phyloP scores from a whole-genome alignment of 108 stramenopile genomes.

The Parmales sp. region DNA sequence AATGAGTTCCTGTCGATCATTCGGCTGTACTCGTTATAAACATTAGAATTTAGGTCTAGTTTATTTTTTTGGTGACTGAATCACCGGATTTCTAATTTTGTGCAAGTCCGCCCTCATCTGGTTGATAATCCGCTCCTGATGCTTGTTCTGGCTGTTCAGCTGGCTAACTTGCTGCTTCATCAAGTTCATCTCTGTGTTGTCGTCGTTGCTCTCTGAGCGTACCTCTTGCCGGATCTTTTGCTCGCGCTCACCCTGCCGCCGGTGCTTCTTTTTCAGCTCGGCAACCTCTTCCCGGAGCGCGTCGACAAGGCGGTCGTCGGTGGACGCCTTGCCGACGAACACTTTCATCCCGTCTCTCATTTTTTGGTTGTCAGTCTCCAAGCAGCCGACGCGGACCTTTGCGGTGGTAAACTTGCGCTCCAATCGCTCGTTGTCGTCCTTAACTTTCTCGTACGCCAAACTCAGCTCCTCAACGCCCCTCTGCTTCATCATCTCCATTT shows the following conservation, averaged over 20 bases:
- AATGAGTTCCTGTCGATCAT: conserved; percentile 80
- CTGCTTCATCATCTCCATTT: conserved; percentile 10
- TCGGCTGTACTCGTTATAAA: no score
- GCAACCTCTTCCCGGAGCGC: neutral
- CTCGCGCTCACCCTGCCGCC: neutral
- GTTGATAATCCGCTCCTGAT: conserved; percentile 8
- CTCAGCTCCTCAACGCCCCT: conserved; percentile 1
- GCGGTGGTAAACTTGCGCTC: neutral
- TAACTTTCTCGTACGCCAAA: neutral
- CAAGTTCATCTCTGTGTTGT: neutral
- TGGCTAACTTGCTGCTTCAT: neutral
- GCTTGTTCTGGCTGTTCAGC: neutral
- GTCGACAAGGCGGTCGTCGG: conserved; percentile 7
- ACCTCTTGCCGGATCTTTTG: neutral
- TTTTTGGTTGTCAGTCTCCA: conserved; percentile 1
- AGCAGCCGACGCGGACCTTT: neutral
- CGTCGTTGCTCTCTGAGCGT: neutral
- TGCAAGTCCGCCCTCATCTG: conserved; percentile 1
- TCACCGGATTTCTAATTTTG: conserved; percentile 3
- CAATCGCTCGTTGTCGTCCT: neutral
- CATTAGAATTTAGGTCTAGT: no score
- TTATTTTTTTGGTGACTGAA: no score
- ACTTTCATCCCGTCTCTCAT: conserved; percentile 13
- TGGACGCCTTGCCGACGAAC: conserved; percentile 7
- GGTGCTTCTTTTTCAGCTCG: neutral